Evolutionary conservation across 805 yeast species (phyloP).

Genomic region (Metschnikowia corniflorae): DNA sequence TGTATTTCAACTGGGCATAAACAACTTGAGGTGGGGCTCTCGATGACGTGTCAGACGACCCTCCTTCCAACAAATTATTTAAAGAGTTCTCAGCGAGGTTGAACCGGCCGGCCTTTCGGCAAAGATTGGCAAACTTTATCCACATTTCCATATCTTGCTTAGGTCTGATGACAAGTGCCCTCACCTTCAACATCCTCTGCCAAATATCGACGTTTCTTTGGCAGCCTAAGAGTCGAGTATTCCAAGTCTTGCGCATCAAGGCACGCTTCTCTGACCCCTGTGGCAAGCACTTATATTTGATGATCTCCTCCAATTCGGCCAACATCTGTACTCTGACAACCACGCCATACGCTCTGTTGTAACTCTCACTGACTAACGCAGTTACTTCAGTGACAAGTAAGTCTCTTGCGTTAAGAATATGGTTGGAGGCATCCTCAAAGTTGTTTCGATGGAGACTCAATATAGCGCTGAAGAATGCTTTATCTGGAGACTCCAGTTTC

Average conservation of each 20-base stretch:
- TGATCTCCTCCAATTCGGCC: slow-evolving; percentile 94
- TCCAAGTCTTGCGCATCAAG: slow-evolving; percentile 89
- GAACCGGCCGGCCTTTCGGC: slow-evolving; percentile 89
- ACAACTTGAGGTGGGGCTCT: slow-evolving; percentile 96
- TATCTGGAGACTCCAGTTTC: slow-evolving; percentile 90
- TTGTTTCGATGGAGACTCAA: slow-evolving; percentile 80
- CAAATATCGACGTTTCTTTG: slow-evolving; percentile 98
- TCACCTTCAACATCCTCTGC: slow-evolving; percentile 91
- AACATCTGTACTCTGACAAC: slow-evolving; percentile 96
- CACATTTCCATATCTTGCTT: slow-evolving; percentile 96
- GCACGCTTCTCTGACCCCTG: slow-evolving; percentile 76
- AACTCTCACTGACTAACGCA: slow-evolving; percentile 91
- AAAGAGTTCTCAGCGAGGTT: slow-evolving; percentile 91
- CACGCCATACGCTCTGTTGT: slow-evolving; percentile 93
- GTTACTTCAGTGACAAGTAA: slow-evolving; percentile 88
- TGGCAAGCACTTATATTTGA: slow-evolving; percentile 80
- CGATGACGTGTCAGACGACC: slow-evolving; percentile 58
- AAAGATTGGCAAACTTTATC: slow-evolving; percentile 95
- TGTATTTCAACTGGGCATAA: slow-evolving; percentile 91
- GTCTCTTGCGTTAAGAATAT: slow-evolving; percentile 83
- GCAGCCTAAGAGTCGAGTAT: slow-evolving; percentile 84
- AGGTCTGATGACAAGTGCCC: slow-evolving; percentile 91
- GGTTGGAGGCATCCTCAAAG: slow-evolving; percentile 74
- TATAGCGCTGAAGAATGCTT: slow-evolving; percentile 92
- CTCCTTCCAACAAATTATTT: slow-evolving; percentile 72